phyloP scores from a whole-genome alignment of 2,329 filamentous ascomycete species.

The Ceratocystis alfenasii region DNA sequence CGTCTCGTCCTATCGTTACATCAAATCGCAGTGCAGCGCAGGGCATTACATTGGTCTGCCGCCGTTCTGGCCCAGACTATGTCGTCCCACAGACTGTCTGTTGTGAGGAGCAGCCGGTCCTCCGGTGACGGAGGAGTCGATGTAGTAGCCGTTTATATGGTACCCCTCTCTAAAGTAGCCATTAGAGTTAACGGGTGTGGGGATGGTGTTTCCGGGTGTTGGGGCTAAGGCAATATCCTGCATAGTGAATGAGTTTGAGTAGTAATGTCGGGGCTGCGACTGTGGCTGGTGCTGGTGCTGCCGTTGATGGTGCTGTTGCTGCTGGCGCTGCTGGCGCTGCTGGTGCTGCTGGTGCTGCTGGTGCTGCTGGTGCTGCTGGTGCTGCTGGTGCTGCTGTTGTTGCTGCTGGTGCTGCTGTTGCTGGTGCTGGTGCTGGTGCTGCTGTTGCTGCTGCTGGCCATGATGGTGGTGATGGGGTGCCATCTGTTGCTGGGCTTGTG shows the following conservation, averaged over 20 bases:
- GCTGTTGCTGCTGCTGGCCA: too few species aligned
- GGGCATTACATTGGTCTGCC: background rate
- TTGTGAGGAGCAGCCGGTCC: background rate
- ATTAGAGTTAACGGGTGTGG: background rate
- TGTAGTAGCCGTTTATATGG: conserved; percentile 5
- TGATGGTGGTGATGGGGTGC: too few species aligned
- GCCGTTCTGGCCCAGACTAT: background rate
- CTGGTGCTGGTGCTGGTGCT: too few species aligned
- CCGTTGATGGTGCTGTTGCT: too few species aligned
- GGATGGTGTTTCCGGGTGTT: conserved; percentile 11
- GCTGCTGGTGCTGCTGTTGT: too few species aligned
- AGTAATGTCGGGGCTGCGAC: background rate
- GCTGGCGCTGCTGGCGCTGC: background rate
- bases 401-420: background rate
- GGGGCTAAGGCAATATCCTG: background rate
- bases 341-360: background rate
- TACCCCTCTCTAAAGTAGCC: background rate
- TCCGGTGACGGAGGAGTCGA: background rate
- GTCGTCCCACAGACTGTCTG: background rate
- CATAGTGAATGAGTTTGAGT: background rate
- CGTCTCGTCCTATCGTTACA: background rate
- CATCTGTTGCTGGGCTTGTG: background rate
- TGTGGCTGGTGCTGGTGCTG: too few species aligned
- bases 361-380: too few species aligned
- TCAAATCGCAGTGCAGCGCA: background rate